Conservation (phyloP, 2,329 filamentous ascomycete genomes). For the Beauveria pseudobassiana region DNA sequence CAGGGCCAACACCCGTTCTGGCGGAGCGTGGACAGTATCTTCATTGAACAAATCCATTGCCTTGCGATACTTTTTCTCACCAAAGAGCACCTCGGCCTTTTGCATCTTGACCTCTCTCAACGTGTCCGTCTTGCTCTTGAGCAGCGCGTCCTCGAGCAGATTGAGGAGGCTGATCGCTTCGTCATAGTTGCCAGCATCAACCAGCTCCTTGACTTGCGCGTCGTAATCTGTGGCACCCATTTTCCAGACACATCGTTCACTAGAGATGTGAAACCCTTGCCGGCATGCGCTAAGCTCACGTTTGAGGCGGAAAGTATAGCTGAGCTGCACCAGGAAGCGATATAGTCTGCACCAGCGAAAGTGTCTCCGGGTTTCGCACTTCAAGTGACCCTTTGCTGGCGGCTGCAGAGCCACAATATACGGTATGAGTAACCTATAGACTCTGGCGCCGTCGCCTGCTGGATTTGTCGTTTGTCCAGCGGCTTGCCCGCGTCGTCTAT, state of each 20-base stretch:
- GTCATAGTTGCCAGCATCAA: slow-evolving; percentile 67
- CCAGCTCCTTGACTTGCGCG: slow-evolving; percentile 75
- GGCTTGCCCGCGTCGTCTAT: slow-evolving; percentile 77
- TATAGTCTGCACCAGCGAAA: slow-evolving; percentile 83
- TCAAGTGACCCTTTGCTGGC: slow-evolving; percentile 75
- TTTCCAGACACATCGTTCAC: slow-evolving; percentile 87
- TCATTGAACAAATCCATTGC: slow-evolving; percentile 82
- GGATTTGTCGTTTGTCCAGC: slow-evolving; percentile 78
- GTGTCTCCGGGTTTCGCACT: slow-evolving; percentile 83
- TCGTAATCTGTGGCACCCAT: slow-evolving; percentile 94
- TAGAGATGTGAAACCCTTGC: slow-evolving; percentile 89
- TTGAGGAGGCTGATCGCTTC: slow-evolving; percentile 84
- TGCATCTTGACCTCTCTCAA: slow-evolving; percentile 82
- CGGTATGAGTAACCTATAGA: slow-evolving; percentile 90
- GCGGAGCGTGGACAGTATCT: slow-evolving; percentile 80
- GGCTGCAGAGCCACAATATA: slow-evolving; percentile 85
- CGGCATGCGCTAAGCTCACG: slow-evolving; percentile 88
- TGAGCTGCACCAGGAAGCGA: slow-evolving; percentile 73
- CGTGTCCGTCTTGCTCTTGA: slow-evolving; percentile 73
- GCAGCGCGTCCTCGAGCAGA: slow-evolving; percentile 86
- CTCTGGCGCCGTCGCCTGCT: slow-evolving; percentile 83
- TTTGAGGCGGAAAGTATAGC: slow-evolving; percentile 86
- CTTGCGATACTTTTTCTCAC: slow-evolving; percentile 71
- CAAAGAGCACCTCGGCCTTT: slow-evolving; percentile 82
- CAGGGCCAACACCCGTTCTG: slow-evolving; percentile 76